Evolutionary conservation across 495 filamentous ascomycete species (phyloP), one percentile per base, ranked within the genome.

Genomic region (Hypomontagnella monticulosa): DNA sequence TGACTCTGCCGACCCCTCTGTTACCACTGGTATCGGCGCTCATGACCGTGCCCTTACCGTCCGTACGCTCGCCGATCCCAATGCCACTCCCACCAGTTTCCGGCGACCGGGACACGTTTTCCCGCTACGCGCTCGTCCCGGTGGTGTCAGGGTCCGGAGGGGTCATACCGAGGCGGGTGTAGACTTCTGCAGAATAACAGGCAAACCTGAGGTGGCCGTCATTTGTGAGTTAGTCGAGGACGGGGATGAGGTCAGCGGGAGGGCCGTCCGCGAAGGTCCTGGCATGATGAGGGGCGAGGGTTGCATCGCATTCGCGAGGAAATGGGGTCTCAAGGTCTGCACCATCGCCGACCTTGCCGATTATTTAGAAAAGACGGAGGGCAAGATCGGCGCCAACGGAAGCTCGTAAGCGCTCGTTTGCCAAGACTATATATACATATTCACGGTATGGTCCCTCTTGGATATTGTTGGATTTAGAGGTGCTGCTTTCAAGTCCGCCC

Each of bases 151-250:
- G 41, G 88, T 86, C 71, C 79, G 95, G 12, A 80, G 79, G 42
- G 95, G 95, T 1, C 95, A 99, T 74, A 99, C 95, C 7, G 96
- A 98, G 80, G 95, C 95, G 14, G 92, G 89, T 8, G 84, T 93
- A 1, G 93, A 97, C 58, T 89, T 96, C 77, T 97, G 93, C 72
- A 83, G 89, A 9, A 73, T 97, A 37, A 85, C 92, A 1, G 92
- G 92, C 0, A 91, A 91, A 76, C 74, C 79, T 57, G 85, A 81
- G 50, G 95, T 86, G 0, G 92, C 85, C 50, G 94, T 93, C 0
- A 97, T 99, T 63, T 89, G 90, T 66, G 90, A 96, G 78, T 72
- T 97, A 62, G 90, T 97, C 18, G 90, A 93, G 61, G 89, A 93
- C 71, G 92, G 92, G 1, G 81, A 86, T 49, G 77, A 84, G 72